Percentiles rank a stretch among this genome's conserved stretches.
These are phyloP conservation scores for Paracorniculantispora psalliotae DNA, from an alignment of 2,329 filamentous ascomycete species.

Conservation along the genomic window DNA sequence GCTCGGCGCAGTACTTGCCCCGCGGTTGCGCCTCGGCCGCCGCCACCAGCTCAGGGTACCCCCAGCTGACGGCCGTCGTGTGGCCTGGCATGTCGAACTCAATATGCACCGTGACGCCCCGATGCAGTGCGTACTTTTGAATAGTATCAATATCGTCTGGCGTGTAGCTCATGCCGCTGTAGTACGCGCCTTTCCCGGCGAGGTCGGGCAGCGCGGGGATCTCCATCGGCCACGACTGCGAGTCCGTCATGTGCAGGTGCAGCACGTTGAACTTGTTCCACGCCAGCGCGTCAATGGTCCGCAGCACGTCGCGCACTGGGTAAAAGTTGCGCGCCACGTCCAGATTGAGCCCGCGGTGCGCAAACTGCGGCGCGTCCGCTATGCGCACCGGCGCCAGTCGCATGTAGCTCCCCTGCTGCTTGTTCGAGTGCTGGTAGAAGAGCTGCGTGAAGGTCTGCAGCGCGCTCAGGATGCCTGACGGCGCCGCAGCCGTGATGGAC, in stretches of 20 bases:
- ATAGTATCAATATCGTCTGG: constrained; percentile 59
- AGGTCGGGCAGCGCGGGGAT: constrained; percentile 61
- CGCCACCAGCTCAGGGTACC: constrained; percentile 66
- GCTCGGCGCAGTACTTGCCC: constrained; percentile 55
- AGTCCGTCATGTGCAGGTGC: constrained; percentile 77
- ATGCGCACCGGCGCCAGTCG: constrained; percentile 65
- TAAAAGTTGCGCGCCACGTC: constrained; percentile 73
- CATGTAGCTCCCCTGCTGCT: constrained; percentile 55
- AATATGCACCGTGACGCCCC: constrained; percentile 66
- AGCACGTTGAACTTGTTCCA: constrained; percentile 82
- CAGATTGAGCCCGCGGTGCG: constrained; percentile 73
- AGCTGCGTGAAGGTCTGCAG: constrained; percentile 74
- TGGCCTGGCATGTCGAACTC: constrained; percentile 74
- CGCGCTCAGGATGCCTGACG: constrained; percentile 63
- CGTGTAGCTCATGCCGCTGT: constrained; percentile 62
- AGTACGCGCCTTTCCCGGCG: constrained; percentile 68
- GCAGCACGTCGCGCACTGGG: constrained; percentile 60
- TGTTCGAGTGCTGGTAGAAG: constrained; percentile 63
- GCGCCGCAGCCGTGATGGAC: constrained; percentile 59
- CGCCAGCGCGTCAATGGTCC: constrained; percentile 69
- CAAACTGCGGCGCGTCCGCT: constrained; percentile 67
- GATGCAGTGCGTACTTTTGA: constrained; percentile 63
- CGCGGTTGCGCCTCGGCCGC: constrained; percentile 56
- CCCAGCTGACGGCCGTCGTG: constrained; percentile 64
- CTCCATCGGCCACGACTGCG: constrained; percentile 83